These are phyloP conservation scores for Candida gorgasii DNA, from an alignment of 805 yeast species.

Conservation along the genomic window DNA sequence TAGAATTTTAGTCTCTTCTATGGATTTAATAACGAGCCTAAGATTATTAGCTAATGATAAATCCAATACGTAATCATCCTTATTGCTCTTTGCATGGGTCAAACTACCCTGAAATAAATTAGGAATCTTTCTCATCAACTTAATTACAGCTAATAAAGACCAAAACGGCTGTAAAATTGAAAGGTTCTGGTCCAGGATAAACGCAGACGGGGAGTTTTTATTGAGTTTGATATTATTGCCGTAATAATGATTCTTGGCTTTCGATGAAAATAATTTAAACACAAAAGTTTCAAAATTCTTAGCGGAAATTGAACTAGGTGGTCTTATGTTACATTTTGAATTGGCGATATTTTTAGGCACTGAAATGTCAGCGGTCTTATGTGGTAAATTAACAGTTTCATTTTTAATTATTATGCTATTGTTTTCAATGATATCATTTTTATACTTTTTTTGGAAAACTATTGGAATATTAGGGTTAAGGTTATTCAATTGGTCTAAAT, in stretches of 20 bases:
- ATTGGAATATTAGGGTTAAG: conserved; percentile 15
- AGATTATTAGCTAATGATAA: conserved; percentile 1
- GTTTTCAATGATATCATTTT: background rate
- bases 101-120: conserved; percentile 31
- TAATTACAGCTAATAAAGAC: conserved; percentile 43
- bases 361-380: conserved; percentile 10
- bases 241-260: conserved; percentile 1
- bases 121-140: conserved; percentile 29
- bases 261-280: conserved; percentile 13
- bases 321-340: conserved; percentile 9
- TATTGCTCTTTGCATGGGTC: conserved; percentile 25
- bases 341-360: conserved; percentile 11
- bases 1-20: conserved; percentile 32
- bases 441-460: conserved; percentile 13
- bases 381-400: background rate
- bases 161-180: conserved; percentile 40
- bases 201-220: conserved; percentile 12
- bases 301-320: conserved; percentile 13
- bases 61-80: conserved; percentile 20
- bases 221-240: conserved; percentile 8
- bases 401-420: conserved; percentile 9
- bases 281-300: conserved; percentile 18
- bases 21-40: conserved; percentile 17
- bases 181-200: conserved; percentile 14
- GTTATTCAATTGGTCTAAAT: conserved; percentile 16